Percentiles rank a stretch among this genome's conserved stretches.
These are phyloP conservation scores for Cladobotryum protrusum DNA, from an alignment of 2,329 filamentous ascomycete species.

Conservation along the genomic window DNA sequence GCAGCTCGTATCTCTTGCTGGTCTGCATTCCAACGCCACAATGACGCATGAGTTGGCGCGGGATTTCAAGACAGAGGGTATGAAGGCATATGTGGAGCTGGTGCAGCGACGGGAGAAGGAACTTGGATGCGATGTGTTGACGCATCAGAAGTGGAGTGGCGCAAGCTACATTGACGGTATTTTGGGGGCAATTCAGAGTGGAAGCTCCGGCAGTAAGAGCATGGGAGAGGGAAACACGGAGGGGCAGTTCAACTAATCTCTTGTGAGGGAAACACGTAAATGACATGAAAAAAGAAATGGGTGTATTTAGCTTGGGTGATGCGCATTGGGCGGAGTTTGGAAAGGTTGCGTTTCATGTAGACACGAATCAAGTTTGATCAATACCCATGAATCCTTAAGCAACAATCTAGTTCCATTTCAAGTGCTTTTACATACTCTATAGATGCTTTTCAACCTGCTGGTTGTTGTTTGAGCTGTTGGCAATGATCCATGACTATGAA, in stretches of 20 bases:
- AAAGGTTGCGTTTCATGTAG: not conserved
- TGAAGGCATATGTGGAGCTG: constrained; percentile 95
- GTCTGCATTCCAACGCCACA: constrained; percentile 59
- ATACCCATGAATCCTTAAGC: too few species aligned
- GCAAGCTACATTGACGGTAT: constrained; percentile 78
- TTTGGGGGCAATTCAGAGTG: constrained; percentile 82
- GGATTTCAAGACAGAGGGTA: constrained; percentile 82
- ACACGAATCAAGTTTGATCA: not conserved
- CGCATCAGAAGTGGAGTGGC: constrained; percentile 81
- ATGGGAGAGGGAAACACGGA: constrained; percentile 97
- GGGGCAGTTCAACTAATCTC: constrained; percentile 48
- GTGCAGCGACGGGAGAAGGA: constrained; percentile 90
- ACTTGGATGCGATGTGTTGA: constrained; percentile 82
- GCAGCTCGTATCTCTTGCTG: constrained; percentile 61
- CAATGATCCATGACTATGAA: too few species aligned
- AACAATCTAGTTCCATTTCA: too few species aligned
- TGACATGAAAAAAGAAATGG: not conserved
- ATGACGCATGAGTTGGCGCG: constrained; percentile 68
- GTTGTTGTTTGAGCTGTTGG: too few species aligned
- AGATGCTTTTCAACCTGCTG: too few species aligned
- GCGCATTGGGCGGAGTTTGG: constrained; percentile 18
- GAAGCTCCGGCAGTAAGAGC: constrained; percentile 80
- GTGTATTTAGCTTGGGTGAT: not conserved
- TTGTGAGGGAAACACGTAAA: not conserved
- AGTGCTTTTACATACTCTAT: too few species aligned